Base-by-base conservation (phyloP, 352 stramenopile species). In the Phytophthora litchii region DNA sequence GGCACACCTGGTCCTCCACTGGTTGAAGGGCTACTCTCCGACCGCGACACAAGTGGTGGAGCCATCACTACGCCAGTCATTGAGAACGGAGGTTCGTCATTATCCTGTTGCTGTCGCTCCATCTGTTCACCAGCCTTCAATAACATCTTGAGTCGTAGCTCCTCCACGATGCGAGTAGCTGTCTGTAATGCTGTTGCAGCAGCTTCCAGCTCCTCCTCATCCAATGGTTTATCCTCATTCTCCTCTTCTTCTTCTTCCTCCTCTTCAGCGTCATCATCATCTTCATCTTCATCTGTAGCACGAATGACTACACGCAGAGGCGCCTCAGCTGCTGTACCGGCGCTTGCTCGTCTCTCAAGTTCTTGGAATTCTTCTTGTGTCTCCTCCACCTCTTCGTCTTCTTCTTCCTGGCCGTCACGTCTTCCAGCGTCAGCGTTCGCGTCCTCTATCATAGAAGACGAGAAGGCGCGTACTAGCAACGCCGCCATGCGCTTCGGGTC, bases 131-230 rank as follows among this genome's bases (percentile, higher is more conserved):
- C 62, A 0, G 65, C 74, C 45, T 81, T 80, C 32, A 89, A 66
- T 23, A 78, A 32, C 62, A 86, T 74, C 54, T 74, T 78, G 23
- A 86, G 64, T 20, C 80, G 72, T 29, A 91, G 53, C 53, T 85
- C 70, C 42, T 88, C 69, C 1, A 83, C 76, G 14, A 85, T 74
- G 20, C 78, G 68, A n/a, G 69, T 86, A 27, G 74, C 76, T 2
- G 82, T 56, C 48, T 83, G 67, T 23, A 92, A 64, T 48, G 83
- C 80, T 19, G 72, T 66, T 0, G 78, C 72, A 5, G 79, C 72
- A 3, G 70, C 67, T 52, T 85, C 75, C 16, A 80, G 59, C 36
- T 80, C 63, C 11, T 81, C 67, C 19, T 78, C 70, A 14, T 80
- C 71, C 42, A 76, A 19, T 3, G 71, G 71, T 6, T 72, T 72